Evolutionary conservation across 139 green algal species (phyloP), one percentile per base, ranked within the genome.

Genomic region (Diplosphaera chodatii): DNA sequence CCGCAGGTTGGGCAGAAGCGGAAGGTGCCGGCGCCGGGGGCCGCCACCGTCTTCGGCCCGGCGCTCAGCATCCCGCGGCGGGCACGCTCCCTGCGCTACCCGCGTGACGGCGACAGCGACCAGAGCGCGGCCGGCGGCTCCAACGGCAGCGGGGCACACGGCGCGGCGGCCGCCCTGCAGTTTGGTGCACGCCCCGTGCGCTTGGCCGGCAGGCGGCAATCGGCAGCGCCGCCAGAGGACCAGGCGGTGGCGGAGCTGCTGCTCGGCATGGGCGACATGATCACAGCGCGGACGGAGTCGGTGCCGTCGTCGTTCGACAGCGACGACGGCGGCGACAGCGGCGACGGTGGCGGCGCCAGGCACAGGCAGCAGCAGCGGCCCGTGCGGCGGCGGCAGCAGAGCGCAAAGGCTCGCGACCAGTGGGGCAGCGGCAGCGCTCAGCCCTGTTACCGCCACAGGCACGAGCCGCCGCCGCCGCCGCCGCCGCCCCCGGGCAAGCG

Each of bases 221-320:
- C 23, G 30, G 20, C 25, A 15, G 64, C 30, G 23, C 18, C 32
- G 32, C 64, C 70, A 3, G 70, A 77, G 21, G 75, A 80, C 25
- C 64, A 71, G 37, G 68, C 64, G 18, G 75, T 66, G 32, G 75
- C 75, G 28, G 75, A 64, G 33, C 69, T 80, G 71, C 71, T 80
- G 32, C 70, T 80, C 33, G 75, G 70, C 66, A 80, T 80, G 62
- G 75, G 69, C 63, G 48, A 59, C 16, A 10, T 59, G 16, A 59
- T 59, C 48, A 59, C 48, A 10, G 48, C 48, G 48, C 48, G 48
- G 13, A 59, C 48, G 16, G 48, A 59, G 13, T 59, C 48, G 48
- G 13, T 18, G 48, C 48, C 48, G 16, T 59, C 48, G 16, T 48
- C 27, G 20, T 41, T 21, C 41, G 31, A 28, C 20, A 18, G 27